Percentiles rank a stretch among this genome's conserved stretches.
phyloP scores from a whole-genome alignment of 1,284 basidiomycete genomes.

The Retiboletus fuscus region DNA sequence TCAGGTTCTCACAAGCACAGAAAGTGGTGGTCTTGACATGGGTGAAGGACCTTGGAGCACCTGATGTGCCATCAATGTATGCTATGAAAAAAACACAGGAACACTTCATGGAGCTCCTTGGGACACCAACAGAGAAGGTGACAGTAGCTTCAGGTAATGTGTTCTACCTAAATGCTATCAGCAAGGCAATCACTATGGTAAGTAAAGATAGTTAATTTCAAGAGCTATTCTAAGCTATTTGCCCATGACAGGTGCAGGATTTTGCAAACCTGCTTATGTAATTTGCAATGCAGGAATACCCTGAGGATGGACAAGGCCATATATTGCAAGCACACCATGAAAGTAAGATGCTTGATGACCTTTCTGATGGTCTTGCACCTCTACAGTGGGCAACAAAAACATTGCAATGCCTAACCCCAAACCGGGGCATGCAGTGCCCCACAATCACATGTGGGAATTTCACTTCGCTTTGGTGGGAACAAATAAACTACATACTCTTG shows the following conservation, averaged over 20 bases:
- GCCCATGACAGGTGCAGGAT: conserved; percentile 30
- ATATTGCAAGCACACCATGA: conserved; percentile 45
- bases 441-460: too few relatives aligned
- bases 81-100: conserved; percentile 42
- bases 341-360: conserved; percentile 41
- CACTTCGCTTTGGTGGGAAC: too few relatives aligned
- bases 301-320: conserved; percentile 34
- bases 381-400: too few relatives aligned
- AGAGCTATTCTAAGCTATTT: neutral
- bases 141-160: neutral
- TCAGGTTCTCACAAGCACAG: conserved; percentile 8
- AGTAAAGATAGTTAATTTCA: neutral
- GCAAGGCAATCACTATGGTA: conserved; percentile 26
- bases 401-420: too few relatives aligned
- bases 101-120: conserved; percentile 41
- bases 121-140: conserved; percentile 16
- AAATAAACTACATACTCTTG: too few relatives aligned
- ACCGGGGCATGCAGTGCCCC: too few relatives aligned
- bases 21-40: conserved; percentile 36
- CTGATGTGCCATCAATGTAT: conserved; percentile 39
- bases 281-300: conserved; percentile 44
- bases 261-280: conserved; percentile 44
- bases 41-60: conserved; percentile 43
- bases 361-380: conserved; percentile 30
- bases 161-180: conserved; percentile 30